Evolutionary conservation across 1,284 basidiomycete species (phyloP), one percentile per base, ranked within the genome.

Genomic region (Stygiomarasmius scandens): DNA sequence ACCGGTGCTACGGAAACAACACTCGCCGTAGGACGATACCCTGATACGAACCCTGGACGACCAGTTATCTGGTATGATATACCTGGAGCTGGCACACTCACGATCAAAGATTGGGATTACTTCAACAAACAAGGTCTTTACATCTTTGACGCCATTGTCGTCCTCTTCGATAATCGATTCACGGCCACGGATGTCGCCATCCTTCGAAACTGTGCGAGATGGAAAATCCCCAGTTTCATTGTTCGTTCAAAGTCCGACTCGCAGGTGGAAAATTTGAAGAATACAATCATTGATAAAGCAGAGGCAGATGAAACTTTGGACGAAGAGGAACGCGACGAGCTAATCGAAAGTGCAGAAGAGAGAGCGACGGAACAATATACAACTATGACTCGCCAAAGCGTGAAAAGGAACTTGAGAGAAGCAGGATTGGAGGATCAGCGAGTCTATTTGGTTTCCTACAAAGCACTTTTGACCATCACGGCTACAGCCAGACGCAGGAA

Each of bases 181-280:
- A 58, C 58, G 14, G 49, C 54, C 24, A 65, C 65, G 10, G 65
- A 63, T 41, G 56, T 63, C 34, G 56, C 62, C 10, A 61, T 66
- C 43, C 54, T 66, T 27, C 54, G 58, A 44, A 74, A 70, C 54
- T 66, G 64, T 43, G 63, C 64, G 48, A 64, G 64, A 34, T 74
- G 68, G 60, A 61, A 61, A 1, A 74, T 74, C 45, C 74, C 74
- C 9, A 62, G 65, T 1, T 69, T 68, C 47, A 71, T 74, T 34
- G 72, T 74, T n/a, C 71, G 72, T 2, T 74, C 74, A 4, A 74
- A 74, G 59, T 64, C 72, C 0, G 72, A 75, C 51, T 68, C 70
- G 29, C 73, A 74, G 52, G 69, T 73, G 54, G 59, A 55, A 1
- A 74, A 74, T 53, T 46, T 71, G 36, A 64, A 67, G 61, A 58